These are phyloP conservation scores for Haplographium delicatum DNA, from an alignment of 495 filamentous ascomycete genomes.

Conservation along the genomic window DNA sequence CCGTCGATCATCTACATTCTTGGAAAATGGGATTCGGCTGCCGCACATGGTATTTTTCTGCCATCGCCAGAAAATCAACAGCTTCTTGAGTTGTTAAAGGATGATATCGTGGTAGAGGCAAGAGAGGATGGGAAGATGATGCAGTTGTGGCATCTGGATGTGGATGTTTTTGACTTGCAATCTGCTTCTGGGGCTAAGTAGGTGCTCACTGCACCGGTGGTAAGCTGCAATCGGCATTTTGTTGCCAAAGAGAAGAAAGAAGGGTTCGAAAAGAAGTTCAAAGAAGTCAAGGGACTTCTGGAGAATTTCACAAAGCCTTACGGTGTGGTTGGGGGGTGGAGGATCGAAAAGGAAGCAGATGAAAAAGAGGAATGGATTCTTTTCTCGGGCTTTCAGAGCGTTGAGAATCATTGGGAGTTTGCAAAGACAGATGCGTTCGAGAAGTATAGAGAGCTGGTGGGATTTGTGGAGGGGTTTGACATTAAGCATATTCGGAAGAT, in stretches of 20 bases:
- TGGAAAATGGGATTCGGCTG: slow-evolving; percentile 46
- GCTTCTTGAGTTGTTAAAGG: slow-evolving; percentile 36
- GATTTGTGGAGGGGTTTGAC: slow-evolving; percentile 33
- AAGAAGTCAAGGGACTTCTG: slow-evolving; percentile 35
- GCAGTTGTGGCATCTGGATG: slow-evolving; percentile 13
- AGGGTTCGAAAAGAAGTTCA: slow-evolving; percentile 36
- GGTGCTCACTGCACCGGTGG: slow-evolving; percentile 36
- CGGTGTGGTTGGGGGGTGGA: slow-evolving; percentile 39
- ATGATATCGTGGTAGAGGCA: slow-evolving; percentile 36
- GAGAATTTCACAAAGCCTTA: slow-evolving; percentile 36
- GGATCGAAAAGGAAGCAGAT: slow-evolving; percentile 38
- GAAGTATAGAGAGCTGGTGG: slow-evolving; percentile 32
- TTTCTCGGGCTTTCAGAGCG: slow-evolving; percentile 43
- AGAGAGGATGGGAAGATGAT: slow-evolving; percentile 7
- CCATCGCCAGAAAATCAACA: slow-evolving; percentile 33
- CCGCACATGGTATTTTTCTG: slow-evolving; percentile 34
- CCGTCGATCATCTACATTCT: slow-evolving; percentile 40
- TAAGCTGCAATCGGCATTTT: slow-evolving; percentile 40
- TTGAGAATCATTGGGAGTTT: slow-evolving; percentile 41
- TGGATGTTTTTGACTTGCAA: slow-evolving; percentile 22
- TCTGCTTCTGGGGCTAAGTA: slow-evolving; percentile 15
- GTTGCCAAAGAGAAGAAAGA: slow-evolving; percentile 35
- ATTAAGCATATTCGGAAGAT: slow-evolving; percentile 33
- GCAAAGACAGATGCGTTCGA: slow-evolving; percentile 31
- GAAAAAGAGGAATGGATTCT: slow-evolving; percentile 46